These are phyloP conservation scores for Bruguiera parviflora DNA, from an alignment of 345 rosid genomes.

Conservation along the genomic window DNA sequence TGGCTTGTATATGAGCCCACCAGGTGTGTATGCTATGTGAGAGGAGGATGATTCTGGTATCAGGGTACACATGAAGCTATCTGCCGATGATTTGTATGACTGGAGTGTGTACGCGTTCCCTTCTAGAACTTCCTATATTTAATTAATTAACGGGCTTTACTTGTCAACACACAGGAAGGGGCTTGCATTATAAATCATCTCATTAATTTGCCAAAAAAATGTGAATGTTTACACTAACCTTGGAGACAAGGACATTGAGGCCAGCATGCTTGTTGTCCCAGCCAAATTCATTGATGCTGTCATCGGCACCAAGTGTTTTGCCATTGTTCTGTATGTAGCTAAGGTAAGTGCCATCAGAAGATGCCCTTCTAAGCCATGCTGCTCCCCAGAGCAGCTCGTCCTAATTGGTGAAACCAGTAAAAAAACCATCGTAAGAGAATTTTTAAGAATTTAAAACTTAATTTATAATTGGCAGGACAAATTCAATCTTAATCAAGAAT, in stretches of 20 bases:
- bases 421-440: neutral
- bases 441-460: neutral
- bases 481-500: too few species aligned
- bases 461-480: neutral
- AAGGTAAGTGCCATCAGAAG: slow-evolving; percentile 58
- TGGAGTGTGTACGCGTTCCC: slow-evolving; percentile 54
- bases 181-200: neutral
- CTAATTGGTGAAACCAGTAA: slow-evolving; percentile 23
- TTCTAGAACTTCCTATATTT: slow-evolving; percentile 60
- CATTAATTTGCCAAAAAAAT: neutral
- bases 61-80: slow-evolving; percentile 93
- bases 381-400: slow-evolving; percentile 99
- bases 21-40: slow-evolving; percentile 73
- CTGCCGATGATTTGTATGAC: slow-evolving; percentile 86
- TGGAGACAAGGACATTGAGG: slow-evolving; percentile 81
- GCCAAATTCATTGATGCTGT: slow-evolving; percentile 87
- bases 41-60: slow-evolving; percentile 65
- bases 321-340: slow-evolving; percentile 69
- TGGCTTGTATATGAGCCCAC: slow-evolving; percentile 92
- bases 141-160: neutral
- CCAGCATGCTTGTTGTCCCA: slow-evolving; percentile 99
- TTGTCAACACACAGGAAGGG: neutral
- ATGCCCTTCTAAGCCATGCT: slow-evolving; percentile 85
- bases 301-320: slow-evolving; percentile 83
- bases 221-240: slow-evolving; percentile 32